Conservation (phyloP, 192 early-diverging fungal genomes). For the Backusella circina region DNA sequence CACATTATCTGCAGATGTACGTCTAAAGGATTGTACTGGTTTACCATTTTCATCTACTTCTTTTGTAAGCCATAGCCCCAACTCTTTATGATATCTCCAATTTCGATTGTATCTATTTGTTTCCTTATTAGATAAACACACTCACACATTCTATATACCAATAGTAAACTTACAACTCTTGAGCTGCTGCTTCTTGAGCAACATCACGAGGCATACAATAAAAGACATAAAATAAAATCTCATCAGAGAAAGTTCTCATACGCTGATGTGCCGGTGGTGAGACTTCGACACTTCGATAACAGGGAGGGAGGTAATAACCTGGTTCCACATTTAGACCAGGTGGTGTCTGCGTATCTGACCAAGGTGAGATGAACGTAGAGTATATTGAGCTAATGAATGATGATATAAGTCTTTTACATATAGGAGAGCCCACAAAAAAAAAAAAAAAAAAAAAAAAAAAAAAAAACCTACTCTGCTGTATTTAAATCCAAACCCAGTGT, state of each 20-base stretch:
- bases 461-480: conserved; percentile 60
- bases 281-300: neutral
- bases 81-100: conserved; percentile 5
- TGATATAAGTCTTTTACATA: neutral
- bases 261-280: neutral
- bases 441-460: too few species aligned
- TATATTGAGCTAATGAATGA: conserved; percentile 52
- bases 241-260: neutral
- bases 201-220: neutral
- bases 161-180: conserved; percentile 4
- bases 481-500: conserved; percentile 76
- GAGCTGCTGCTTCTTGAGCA: neutral
- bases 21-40: conserved; percentile 49
- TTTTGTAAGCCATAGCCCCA: conserved; percentile 1
- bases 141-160: neutral
- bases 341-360: conserved; percentile 67
- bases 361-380: conserved; percentile 88
- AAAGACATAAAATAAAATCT: conserved; percentile 8
- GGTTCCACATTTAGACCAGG: conserved; percentile 53
- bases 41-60: conserved; percentile 55
- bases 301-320: neutral
- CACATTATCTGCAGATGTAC: conserved; percentile 39
- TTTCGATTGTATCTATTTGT: conserved; percentile 5
- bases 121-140: too few species aligned
- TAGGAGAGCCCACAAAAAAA: too few species aligned